Evolutionary conservation across 2,329 filamentous ascomycete genomes (phyloP).

Genomic region (Sporothrix phasma): DNA sequence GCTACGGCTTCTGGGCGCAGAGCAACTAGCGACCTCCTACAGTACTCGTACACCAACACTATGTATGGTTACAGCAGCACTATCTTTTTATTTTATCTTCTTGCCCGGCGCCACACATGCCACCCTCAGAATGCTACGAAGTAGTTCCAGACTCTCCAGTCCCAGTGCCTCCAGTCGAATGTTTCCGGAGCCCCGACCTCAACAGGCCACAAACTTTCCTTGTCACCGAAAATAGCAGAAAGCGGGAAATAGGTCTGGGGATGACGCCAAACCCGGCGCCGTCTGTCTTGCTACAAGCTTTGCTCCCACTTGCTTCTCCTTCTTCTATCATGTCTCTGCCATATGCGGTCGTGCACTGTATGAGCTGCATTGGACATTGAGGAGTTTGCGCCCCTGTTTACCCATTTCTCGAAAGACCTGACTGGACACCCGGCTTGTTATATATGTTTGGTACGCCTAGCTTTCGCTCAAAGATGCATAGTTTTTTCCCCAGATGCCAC

Average conservation of each 20-base stretch:
- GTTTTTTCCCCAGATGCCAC: neutral
- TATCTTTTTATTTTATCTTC: too few relatives aligned
- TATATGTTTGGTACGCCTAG: neutral
- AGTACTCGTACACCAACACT: too few relatives aligned
- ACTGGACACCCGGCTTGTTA: neutral
- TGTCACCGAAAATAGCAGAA: slow-evolving; percentile 9
- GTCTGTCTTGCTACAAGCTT: neutral
- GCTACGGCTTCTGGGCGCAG: neutral
- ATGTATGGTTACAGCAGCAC: too few relatives aligned
- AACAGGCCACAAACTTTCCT: slow-evolving; percentile 1
- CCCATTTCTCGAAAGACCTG: neutral
- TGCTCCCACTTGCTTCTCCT: neutral
- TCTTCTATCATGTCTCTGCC: neutral
- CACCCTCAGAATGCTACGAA: too few relatives aligned
- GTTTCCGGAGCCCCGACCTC: slow-evolving; percentile 12
- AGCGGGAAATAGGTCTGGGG: neutral
- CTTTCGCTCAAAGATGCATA: neutral
- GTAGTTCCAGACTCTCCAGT: too few relatives aligned
- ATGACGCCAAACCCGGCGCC: neutral
- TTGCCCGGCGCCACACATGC: too few relatives aligned
- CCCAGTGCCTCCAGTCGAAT: neutral
- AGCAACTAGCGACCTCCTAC: too few relatives aligned
- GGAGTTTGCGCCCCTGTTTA: neutral
- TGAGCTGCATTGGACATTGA: neutral
- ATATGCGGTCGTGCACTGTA: neutral